Evolutionary conservation across 164 flowering plant genomes (phyloP), one percentile per base, ranked within the genome.

Genomic region (Berberis vulgaris): DNA sequence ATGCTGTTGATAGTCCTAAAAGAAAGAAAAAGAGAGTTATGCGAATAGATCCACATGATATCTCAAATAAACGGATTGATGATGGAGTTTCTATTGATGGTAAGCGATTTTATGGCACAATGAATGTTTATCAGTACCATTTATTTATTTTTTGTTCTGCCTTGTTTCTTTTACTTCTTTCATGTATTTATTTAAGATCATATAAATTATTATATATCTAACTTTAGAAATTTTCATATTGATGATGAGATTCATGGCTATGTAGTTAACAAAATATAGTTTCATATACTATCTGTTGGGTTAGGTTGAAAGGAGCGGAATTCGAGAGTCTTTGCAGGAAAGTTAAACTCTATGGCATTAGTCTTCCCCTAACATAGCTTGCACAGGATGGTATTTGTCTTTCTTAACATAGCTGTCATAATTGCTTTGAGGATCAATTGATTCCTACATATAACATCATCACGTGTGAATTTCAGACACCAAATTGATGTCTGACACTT

Each of bases 11-110:
- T 56, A 76, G 63, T 12, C 83, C 72, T 10, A 87, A 65, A 13
- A 88, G 65, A 80, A 88, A 72, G 74, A 82, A 45, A 56, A 88
- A 85, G 77, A 75, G 75, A 60, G 74, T 65, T 26, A 83, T 88
- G 53, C 78, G 86, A 42, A 61, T 85, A 40, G 91, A 86, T 76
- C 91, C 84, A 42, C 49, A 76, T 70, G 98, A 93, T 74, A 77
- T 75, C 67, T 83, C 98, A 40, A 90, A 90, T 69, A 93, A 93
- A 80, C 79, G 94, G 61, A 53, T 84, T 26, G 91, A 81, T 78
- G 98, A 90, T 73, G 69, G 74, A 45, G 49, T 77, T 49, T 64
- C 72, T 52, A 45, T 57, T 45, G 64, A 68, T 54, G 91, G 93
- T 89, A 4, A 68, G 87, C 74, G 7, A 53, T 65, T 60, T 65